phyloP scores from a whole-genome alignment of 176 grass and related monocot species.

The Aegilops speltoides region DNA sequence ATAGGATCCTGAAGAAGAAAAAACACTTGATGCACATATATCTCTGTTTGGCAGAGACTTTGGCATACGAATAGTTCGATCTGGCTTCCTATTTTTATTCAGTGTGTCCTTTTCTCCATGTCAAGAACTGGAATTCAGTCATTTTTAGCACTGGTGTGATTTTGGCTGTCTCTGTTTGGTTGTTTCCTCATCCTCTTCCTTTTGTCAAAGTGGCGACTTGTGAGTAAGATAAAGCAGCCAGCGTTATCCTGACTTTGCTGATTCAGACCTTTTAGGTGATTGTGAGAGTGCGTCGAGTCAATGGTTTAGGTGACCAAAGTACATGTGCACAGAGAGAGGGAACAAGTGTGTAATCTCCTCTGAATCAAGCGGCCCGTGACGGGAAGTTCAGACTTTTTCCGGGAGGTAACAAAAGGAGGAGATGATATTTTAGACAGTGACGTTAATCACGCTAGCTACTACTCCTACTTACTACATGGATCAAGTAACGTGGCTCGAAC shows the following conservation, averaged over 20 bases:
- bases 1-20: no score
- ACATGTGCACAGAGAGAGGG: neutral
- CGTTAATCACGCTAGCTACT: neutral
- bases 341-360: neutral
- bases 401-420: neutral
- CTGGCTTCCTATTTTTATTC: no score
- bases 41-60: no score
- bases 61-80: no score
- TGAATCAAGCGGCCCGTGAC: neutral
- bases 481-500: neutral
- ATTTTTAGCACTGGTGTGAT: no score
- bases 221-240: neutral
- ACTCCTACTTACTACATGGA: no score
- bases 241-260: neutral
- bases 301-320: neutral
- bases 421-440: neutral
- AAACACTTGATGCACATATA: no score
- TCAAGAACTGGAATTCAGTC: no score
- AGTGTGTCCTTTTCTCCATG: no score
- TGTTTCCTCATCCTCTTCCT: neutral
- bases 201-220: neutral
- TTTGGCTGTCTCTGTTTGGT: no score
- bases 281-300: neutral
- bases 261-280: neutral
- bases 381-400: neutral